Evolutionary conservation across 306 rosid species (phyloP).

Genomic region (Parietaria judaica): DNA sequence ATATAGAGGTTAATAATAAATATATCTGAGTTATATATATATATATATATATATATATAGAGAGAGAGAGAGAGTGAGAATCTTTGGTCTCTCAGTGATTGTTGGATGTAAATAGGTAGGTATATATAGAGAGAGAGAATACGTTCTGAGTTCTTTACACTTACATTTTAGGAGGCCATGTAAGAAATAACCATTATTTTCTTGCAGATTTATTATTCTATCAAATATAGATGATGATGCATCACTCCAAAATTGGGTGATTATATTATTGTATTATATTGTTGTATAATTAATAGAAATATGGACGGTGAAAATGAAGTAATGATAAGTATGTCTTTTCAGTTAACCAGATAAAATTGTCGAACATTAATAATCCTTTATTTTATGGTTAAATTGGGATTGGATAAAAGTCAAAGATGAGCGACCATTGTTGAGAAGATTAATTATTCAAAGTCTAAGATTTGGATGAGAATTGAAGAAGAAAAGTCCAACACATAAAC

Average conservation of each 20-base stretch:
- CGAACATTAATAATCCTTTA: too few species aligned
- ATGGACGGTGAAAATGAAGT: too few species aligned
- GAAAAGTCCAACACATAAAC: background rate
- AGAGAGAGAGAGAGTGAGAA: background rate
- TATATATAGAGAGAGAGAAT: background rate
- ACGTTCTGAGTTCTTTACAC: background rate
- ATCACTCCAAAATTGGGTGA: too few species aligned
- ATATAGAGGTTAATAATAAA: too few species aligned
- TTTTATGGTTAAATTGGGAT: background rate
- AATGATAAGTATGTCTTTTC: too few species aligned
- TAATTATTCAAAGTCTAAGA: background rate
- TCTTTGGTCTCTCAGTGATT: background rate
- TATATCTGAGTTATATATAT: background rate
- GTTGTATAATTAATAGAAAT: too few species aligned
- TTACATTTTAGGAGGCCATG: background rate
- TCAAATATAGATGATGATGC: background rate
- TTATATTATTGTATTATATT: too few species aligned
- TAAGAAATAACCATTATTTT: constrained; percentile 1
- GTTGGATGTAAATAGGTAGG: constrained; percentile 10
- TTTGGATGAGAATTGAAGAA: background rate
- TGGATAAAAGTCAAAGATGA: background rate
- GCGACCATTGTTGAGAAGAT: background rate
- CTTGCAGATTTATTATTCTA: constrained; percentile 2
- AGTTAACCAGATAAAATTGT: too few species aligned
- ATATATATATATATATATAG: constrained; percentile 4